Evolutionary conservation across 2,329 filamentous ascomycete genomes (phyloP).

Genomic region (Botryotinia narcissicola): DNA sequence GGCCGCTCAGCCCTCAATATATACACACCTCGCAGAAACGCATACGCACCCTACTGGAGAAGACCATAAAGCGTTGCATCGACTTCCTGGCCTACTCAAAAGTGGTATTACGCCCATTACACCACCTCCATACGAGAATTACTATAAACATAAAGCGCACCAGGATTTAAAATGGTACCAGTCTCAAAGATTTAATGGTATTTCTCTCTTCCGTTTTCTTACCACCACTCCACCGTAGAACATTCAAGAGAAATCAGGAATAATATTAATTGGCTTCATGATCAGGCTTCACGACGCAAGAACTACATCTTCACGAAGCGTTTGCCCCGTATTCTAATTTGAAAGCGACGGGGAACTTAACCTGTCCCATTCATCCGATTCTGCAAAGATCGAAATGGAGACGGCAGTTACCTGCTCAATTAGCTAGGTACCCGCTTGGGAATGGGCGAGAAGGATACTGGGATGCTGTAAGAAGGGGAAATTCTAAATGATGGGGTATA

Average conservation of each 20-base stretch:
- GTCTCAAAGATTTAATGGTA: constrained; percentile 6
- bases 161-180: constrained; percentile 11
- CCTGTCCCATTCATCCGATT: constrained; percentile 14
- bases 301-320: constrained; percentile 1
- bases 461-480: constrained; percentile 2
- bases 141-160: constrained; percentile 8
- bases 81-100: background rate
- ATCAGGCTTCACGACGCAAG: constrained; percentile 4
- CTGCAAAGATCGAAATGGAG: constrained; percentile 10
- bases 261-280: background rate
- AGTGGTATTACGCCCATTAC: constrained; percentile 14
- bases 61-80: background rate
- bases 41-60: constrained; percentile 9
- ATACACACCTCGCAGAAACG: constrained; percentile 5
- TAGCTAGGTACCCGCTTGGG: constrained; percentile 8
- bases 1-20: background rate
- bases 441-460: constrained; percentile 12
- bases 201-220: background rate
- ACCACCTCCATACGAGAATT: constrained; percentile 7
- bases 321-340: background rate
- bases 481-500: rapidly evolving
- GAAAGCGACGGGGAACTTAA: background rate
- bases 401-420: background rate
- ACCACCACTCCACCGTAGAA: background rate
- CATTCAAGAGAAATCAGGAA: rapidly evolving